These are phyloP conservation scores for Cylindrodendrum hubeiense DNA, from an alignment of 2,329 filamentous ascomycete genomes.

Conservation along the genomic window DNA sequence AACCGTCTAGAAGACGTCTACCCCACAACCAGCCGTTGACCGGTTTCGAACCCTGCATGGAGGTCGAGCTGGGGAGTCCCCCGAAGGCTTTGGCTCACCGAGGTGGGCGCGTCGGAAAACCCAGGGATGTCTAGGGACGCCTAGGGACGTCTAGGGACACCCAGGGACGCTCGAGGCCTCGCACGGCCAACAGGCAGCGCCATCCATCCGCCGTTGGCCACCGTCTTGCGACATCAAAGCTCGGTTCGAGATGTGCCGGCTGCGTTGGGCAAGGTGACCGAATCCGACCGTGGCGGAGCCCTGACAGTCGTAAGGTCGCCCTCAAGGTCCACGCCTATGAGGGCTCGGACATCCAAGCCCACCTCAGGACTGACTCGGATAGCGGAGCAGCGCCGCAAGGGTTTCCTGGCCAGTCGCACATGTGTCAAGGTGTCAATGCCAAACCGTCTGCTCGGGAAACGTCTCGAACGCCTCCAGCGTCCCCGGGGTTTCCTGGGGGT, in stretches of 20 bases:
- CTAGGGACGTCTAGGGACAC: background rate
- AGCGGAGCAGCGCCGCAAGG: conserved; percentile 1
- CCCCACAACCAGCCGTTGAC: conserved; percentile 25
- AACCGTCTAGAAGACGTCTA: conserved; percentile 25
- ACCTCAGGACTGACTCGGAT: background rate
- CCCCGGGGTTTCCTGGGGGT: background rate
- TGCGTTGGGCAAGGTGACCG: conserved; percentile 2
- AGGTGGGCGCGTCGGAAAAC: conserved; percentile 15
- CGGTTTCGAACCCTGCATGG: conserved; percentile 25
- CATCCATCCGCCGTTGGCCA: conserved; percentile 14
- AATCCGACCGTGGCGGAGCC: conserved; percentile 4
- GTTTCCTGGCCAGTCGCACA: conserved; percentile 13
- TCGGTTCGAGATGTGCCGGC: conserved; percentile 16
- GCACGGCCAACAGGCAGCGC: too few species aligned
- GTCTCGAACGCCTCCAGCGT: conserved; percentile 19
- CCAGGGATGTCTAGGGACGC: too few species aligned
- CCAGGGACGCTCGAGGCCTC: background rate
- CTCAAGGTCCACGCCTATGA: background rate
- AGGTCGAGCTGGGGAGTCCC: conserved; percentile 8
- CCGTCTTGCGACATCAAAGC: conserved; percentile 6
- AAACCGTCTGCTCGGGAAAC: conserved; percentile 22
- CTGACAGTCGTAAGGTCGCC: conserved; percentile 16
- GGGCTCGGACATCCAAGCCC: conserved; percentile 16
- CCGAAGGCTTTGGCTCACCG: conserved; percentile 19
- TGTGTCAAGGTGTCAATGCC: conserved; percentile 14